Conservation (phyloP, 495 filamentous ascomycete species). For the Penicillium fimorum region DNA sequence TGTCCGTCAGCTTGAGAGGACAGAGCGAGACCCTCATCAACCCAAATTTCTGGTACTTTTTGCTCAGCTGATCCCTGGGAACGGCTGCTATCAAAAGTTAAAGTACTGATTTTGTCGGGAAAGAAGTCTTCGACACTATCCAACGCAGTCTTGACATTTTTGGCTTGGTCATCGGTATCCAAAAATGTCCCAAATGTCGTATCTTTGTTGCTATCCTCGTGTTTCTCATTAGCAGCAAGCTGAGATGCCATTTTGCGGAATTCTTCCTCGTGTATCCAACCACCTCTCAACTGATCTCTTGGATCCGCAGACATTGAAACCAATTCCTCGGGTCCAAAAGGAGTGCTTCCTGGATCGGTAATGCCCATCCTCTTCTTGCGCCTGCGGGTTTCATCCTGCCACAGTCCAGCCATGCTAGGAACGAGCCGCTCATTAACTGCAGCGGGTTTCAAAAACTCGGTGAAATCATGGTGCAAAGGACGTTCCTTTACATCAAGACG, state of each 20-base stretch:
- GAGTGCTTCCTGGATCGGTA: slow-evolving; percentile 60
- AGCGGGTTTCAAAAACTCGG: slow-evolving; percentile 66
- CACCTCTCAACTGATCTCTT: slow-evolving; percentile 62
- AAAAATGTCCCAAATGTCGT: slow-evolving; percentile 66
- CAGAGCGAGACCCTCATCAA: slow-evolving; percentile 51
- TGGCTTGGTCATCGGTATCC: slow-evolving; percentile 47
- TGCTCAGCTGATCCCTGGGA: slow-evolving; percentile 8
- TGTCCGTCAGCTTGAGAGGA: slow-evolving; percentile 34
- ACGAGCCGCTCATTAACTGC: slow-evolving; percentile 73
- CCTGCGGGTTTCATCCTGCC: slow-evolving; percentile 84
- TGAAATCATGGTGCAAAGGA: slow-evolving; percentile 81
- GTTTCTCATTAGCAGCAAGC: slow-evolving; percentile 62
- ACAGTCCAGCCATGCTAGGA: slow-evolving; percentile 90
- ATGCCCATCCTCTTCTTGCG: slow-evolving; percentile 68
- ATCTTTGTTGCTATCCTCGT: slow-evolving; percentile 43
- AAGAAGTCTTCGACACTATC: slow-evolving; percentile 87
- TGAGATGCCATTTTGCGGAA: slow-evolving; percentile 60
- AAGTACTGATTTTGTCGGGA: slow-evolving; percentile 55
- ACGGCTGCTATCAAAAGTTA: slow-evolving; percentile 16
- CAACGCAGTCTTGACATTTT: slow-evolving; percentile 66
- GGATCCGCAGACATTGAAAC: slow-evolving; percentile 83
- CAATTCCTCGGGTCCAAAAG: slow-evolving; percentile 75
- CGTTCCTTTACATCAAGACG: slow-evolving; percentile 68
- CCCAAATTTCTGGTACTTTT: slow-evolving; percentile 31
- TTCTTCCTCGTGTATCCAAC: slow-evolving; percentile 92